Conservation (phyloP, 202 grass and related monocot genomes). For the Cymbopogon flexuosus region DNA sequence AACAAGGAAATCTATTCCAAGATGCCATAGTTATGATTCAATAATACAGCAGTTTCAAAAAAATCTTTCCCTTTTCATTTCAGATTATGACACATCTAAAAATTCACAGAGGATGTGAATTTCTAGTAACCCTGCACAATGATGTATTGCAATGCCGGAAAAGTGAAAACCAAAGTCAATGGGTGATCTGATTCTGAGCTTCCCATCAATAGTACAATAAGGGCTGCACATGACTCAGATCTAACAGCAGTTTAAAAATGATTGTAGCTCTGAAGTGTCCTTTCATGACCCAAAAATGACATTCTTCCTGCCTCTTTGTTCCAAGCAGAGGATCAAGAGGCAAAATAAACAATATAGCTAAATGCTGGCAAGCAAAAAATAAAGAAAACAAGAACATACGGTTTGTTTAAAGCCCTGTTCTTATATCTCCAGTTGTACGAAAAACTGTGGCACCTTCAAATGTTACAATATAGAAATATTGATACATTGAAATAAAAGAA, state of each 20-base stretch:
- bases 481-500: not conserved
- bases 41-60: not conserved
- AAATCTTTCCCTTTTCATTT: not conserved
- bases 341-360: slow-evolving; percentile 31
- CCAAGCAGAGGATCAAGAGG: slow-evolving; percentile 33
- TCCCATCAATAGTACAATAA: not conserved
- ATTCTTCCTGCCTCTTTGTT: slow-evolving; percentile 37
- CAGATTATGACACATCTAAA: slow-evolving; percentile 6
- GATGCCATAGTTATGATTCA: not conserved
- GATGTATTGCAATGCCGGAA: not conserved
- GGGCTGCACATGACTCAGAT: slow-evolving; percentile 24
- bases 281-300: not conserved
- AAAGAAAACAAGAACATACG: slow-evolving; percentile 11
- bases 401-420: slow-evolving; percentile 19
- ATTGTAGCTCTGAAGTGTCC: slow-evolving; percentile 22
- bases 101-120: slow-evolving; percentile 26
- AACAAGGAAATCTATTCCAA: not conserved
- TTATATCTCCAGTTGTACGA: slow-evolving; percentile 10
- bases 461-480: slow-evolving; percentile 6
- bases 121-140: not conserved
- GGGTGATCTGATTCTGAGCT: slow-evolving; percentile 24
- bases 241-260: slow-evolving; percentile 14
- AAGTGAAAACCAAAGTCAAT: not conserved
- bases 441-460: slow-evolving; percentile 15
- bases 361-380: slow-evolving; percentile 29